These are phyloP conservation scores for Endocalyx cinctus DNA, from an alignment of 2,329 filamentous ascomycete species.

Conservation along the genomic window DNA sequence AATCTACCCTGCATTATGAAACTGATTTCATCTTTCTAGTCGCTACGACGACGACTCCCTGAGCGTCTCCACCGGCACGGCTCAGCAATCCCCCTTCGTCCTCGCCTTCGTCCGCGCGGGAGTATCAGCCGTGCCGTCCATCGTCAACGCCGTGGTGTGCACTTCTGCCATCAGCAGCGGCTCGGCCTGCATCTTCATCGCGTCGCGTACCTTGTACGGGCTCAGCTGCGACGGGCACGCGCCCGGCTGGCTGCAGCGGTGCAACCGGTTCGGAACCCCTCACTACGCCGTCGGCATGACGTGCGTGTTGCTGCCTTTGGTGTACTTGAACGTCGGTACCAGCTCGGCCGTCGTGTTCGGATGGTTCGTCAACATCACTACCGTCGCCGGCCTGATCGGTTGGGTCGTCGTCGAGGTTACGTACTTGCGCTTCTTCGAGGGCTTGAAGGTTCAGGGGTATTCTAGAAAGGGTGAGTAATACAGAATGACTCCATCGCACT, in stretches of 20 bases:
- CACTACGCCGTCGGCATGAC: slow-evolving; percentile 51
- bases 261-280: slow-evolving; percentile 59
- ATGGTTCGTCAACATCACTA: slow-evolving; percentile 70
- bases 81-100: slow-evolving; percentile 59
- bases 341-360: slow-evolving; percentile 61
- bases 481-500: too few relatives aligned
- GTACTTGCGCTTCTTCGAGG: slow-evolving; percentile 55
- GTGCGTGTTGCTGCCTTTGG: slow-evolving; percentile 58
- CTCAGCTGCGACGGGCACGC: slow-evolving; percentile 65
- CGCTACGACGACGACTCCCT: slow-evolving; percentile 60
- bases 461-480: too few relatives aligned
- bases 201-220: slow-evolving; percentile 65
- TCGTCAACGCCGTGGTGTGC: slow-evolving; percentile 65
- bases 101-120: slow-evolving; percentile 63
- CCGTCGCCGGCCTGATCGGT: slow-evolving; percentile 55
- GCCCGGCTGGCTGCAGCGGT: slow-evolving; percentile 54
- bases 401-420: slow-evolving; percentile 57
- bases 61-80: slow-evolving; percentile 52
- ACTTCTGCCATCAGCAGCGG: slow-evolving; percentile 61
- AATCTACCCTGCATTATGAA: too few relatives aligned
- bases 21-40: too few relatives aligned
- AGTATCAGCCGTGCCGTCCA: slow-evolving; percentile 58
- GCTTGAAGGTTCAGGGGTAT: too few relatives aligned
- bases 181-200: slow-evolving; percentile 61
- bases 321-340: slow-evolving; percentile 64